Evolutionary conservation across 2,329 filamentous ascomycete species (phyloP).

Genomic region (Ophiosphaerella korrae): DNA sequence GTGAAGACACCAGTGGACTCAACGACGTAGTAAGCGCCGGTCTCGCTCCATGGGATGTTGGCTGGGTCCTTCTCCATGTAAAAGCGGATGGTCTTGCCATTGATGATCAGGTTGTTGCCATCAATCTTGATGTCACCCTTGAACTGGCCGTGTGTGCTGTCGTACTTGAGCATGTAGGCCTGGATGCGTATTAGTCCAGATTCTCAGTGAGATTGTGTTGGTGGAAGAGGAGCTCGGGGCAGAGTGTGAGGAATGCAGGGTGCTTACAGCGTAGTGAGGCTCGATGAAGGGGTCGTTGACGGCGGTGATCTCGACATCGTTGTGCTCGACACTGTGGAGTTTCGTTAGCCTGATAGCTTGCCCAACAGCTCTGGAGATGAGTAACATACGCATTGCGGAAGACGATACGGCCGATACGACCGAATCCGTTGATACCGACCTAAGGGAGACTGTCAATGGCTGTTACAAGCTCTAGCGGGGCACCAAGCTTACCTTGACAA

Average conservation of each 20-base stretch:
- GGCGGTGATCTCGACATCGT: conserved; percentile 88
- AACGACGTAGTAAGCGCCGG: conserved; percentile 90
- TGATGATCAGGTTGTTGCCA: conserved; percentile 77
- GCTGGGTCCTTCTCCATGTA: conserved; percentile 90
- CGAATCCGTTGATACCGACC: conserved; percentile 99
- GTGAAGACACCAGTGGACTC: conserved; percentile 99
- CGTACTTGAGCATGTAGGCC: conserved; percentile 99
- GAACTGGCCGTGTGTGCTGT: conserved; percentile 96
- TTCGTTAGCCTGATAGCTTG: conserved; percentile 23
- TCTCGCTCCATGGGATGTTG: conserved; percentile 86
- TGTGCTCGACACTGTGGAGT: conserved; percentile 72
- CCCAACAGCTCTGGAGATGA: conserved; percentile 2
- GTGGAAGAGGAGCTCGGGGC: neutral
- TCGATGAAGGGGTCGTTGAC: conserved; percentile 99
- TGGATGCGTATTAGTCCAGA: conserved; percentile 51
- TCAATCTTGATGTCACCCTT: conserved; percentile 84
- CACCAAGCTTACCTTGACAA: conserved; percentile 51
- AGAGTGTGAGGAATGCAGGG: conserved; percentile 4
- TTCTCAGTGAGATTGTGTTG: neutral
- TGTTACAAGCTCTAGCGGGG: conserved; percentile 24
- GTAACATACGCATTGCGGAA: conserved; percentile 88
- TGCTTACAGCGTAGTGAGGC: conserved; percentile 91
- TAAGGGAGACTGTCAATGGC: conserved; percentile 48
- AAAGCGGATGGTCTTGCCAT: conserved; percentile 95
- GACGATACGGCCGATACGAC: conserved; percentile 98